Base-by-base conservation (phyloP, 106 monocot species). In the Dendrobium chrysotoxum region DNA sequence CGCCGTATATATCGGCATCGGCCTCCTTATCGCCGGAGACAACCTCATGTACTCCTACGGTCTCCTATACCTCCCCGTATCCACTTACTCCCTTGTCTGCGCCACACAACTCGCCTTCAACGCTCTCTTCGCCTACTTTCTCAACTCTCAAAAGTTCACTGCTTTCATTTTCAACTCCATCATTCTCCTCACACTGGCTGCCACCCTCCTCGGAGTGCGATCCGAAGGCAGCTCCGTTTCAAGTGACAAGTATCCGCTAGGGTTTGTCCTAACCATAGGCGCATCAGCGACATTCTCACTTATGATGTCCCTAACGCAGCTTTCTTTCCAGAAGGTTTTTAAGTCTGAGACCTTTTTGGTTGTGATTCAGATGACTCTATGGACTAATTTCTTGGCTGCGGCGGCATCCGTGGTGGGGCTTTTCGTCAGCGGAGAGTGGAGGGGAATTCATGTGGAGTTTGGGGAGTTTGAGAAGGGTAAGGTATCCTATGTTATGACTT, bases 11-110 rank as follows among this genome's bases (percentile, higher is more conserved):
- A 13, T 79, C 15, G 28, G 26, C n/a, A 16, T 88, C n/a, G 86
- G 86, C 28, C 85, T 88, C 72, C 73, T 86, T 44, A 72, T 80
- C 18, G 83, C 88, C 12, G 86, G 40, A 8, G 83, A 88, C 66
- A 75, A 85, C 75, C 77, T 88, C 18, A 86, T 88, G 86, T 88
- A 86, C 78, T 85, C 88, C 40, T 88, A 88, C 53, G 86, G 88
- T 35, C 85, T 88, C 78, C 26, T 88, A 20, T 88, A 88, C 42
- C 83, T 88, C 54, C 88, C 88, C 2, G 83, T 85, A 23, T 88
- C 88, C 28, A 88, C 88, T 2, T 88, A 83, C 82, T 83, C 85
- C 77, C 82, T 88, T 38, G 72, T 88, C 31, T 85, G 85, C 53
- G 85, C 88, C 30, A 86, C 79, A 39, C 88, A 88, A 68, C 83